Conservation (phyloP, 352 stramenopile species). For the Phytophthora rubi region DNA sequence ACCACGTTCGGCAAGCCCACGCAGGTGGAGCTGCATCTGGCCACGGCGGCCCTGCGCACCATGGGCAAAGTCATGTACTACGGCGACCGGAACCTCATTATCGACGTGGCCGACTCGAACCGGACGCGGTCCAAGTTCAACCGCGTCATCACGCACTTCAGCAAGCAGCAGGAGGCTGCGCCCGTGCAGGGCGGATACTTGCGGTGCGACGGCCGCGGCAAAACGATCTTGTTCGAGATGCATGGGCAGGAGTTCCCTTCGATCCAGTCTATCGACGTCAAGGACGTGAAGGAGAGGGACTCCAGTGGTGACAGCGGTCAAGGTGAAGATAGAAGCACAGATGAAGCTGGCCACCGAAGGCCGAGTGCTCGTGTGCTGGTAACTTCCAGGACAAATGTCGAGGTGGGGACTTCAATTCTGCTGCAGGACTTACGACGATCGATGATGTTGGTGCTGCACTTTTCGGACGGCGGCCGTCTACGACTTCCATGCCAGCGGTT, state of each 20-base stretch:
- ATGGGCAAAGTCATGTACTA: constrained; percentile 83
- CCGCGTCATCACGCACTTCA: constrained; percentile 80
- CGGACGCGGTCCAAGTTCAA: constrained; percentile 86
- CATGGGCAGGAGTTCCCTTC: constrained; percentile 61
- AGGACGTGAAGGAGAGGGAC: constrained; percentile 22
- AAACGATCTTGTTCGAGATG: constrained; percentile 76
- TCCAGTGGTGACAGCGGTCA: constrained; percentile 7
- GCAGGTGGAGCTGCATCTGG: constrained; percentile 61
- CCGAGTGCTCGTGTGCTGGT: constrained; percentile 22
- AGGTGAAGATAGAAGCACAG: constrained; percentile 13
- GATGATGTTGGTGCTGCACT: constrained; percentile 57
- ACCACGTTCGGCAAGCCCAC: constrained; percentile 71
- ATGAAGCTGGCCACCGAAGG: constrained; percentile 10
- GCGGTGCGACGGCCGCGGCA: constrained; percentile 77
- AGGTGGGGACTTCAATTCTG: constrained; percentile 46
- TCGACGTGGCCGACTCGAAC: constrained; percentile 85
- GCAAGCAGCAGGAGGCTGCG: constrained; percentile 63
- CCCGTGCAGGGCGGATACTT: constrained; percentile 73
- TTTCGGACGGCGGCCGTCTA: constrained; percentile 62
- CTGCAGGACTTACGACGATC: constrained; percentile 53
- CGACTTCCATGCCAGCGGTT: constrained; percentile 60
- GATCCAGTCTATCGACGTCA: constrained; percentile 63
- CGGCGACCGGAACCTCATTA: constrained; percentile 76
- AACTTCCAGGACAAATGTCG: constrained; percentile 34
- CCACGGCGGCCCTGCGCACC: constrained; percentile 53